phyloP scores from a whole-genome alignment of 1,284 basidiomycete genomes.

The Trametes versicolor region DNA sequence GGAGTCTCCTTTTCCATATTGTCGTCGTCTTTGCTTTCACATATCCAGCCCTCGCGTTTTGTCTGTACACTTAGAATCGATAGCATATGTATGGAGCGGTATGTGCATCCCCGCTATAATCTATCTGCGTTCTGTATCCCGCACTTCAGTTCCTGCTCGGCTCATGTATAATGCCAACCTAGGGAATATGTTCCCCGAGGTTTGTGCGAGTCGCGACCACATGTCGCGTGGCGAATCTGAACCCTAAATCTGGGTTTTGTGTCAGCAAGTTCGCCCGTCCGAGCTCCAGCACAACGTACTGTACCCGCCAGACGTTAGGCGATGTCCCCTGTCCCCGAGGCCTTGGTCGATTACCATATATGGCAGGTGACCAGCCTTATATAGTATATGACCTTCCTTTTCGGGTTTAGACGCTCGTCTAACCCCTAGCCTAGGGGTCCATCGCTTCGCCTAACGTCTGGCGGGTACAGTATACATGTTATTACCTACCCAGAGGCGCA shows the following conservation, averaged over 20 bases:
- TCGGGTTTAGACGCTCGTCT: no score
- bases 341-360: no score
- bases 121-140: conserved; percentile 11
- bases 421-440: no score
- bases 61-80: conserved; percentile 29
- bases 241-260: conserved; percentile 20
- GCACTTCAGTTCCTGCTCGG: background rate
- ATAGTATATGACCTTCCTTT: no score
- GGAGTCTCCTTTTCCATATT: background rate
- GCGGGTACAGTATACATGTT: no score
- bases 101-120: conserved; percentile 12
- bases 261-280: background rate
- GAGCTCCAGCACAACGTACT: background rate
- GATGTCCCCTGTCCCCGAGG: no score
- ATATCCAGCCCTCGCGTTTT: background rate
- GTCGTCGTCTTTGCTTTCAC: conserved; percentile 4
- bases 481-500: no score
- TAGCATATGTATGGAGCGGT: conserved; percentile 23
- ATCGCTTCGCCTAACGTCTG: no score
- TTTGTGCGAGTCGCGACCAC: background rate
- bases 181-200: background rate
- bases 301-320: no score
- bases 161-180: background rate
- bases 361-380: no score
- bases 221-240: conserved; percentile 1